Evolutionary conservation across 148 eudicot species (phyloP).

Genomic region (Fagopyrum esculentum): DNA sequence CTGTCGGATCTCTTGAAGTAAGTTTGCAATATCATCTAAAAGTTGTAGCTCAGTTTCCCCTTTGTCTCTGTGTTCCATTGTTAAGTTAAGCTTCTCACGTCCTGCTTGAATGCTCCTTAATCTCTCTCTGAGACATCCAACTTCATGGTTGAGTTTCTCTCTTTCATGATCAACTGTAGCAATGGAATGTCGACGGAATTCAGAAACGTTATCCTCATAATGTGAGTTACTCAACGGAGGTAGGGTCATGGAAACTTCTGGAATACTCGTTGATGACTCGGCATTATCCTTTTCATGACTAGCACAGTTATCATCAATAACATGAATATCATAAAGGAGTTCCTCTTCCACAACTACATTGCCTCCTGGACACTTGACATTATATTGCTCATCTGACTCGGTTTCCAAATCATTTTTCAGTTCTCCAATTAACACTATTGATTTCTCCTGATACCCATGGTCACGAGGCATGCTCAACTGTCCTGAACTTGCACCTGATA

Average conservation of each 20-base stretch:
- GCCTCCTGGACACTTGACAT: constrained; percentile 11
- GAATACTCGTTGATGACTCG: constrained; percentile 19
- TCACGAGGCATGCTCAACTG: constrained; percentile 15
- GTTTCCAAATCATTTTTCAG: constrained; percentile 17
- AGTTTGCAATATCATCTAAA: too few relatives aligned
- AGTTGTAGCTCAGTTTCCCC: too few relatives aligned
- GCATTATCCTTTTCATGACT: constrained; percentile 12
- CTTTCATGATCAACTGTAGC: constrained; percentile 62
- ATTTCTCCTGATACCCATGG: constrained; percentile 18
- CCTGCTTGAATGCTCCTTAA: too few relatives aligned
- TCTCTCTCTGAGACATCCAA: constrained; percentile 61
- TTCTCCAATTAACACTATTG: constrained; percentile 18
- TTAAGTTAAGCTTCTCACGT: too few relatives aligned
- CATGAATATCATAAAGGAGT: constrained; percentile 66
- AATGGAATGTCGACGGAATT: constrained; percentile 40
- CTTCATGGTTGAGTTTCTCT: constrained; percentile 58
- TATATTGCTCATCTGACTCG: constrained; percentile 17
- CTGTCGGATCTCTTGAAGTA: too few relatives aligned
- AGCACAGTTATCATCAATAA: constrained; percentile 33
- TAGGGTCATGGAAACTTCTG: constrained; percentile 32
- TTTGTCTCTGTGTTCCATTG: too few relatives aligned
- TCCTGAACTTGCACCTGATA: not conserved
- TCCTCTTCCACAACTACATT: constrained; percentile 22
- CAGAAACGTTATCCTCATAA: constrained; percentile 23
- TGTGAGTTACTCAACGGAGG: too few relatives aligned